A percentile compares a stretch with the other conserved stretches of the same genome.
Conservation (phyloP, 106 monocot genomes). For the Allium fistulosum region DNA sequence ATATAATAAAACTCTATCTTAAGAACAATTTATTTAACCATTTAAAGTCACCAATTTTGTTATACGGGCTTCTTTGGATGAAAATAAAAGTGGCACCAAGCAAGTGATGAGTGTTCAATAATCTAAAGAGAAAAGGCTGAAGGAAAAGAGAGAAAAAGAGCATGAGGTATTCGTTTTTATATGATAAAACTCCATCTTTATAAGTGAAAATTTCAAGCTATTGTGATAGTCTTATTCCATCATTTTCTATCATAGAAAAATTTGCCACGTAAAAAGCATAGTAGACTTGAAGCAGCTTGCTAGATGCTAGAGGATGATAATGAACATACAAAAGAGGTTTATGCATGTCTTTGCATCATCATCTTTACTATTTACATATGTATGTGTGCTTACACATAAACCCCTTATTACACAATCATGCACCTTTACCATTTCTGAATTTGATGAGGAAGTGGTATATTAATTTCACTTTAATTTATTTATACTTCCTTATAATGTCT, state of each 20-base stretch:
- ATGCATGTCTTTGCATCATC: background rate
- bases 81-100: conserved; percentile 26
- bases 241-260: conserved; percentile 50
- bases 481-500: too few relatives aligned
- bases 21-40: background rate
- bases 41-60: background rate
- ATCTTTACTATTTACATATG: too few relatives aligned
- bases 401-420: background rate
- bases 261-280: conserved; percentile 76
- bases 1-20: too few relatives aligned
- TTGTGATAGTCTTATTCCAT: too few relatives aligned
- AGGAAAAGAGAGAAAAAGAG: conserved; percentile 83
- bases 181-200: too few relatives aligned
- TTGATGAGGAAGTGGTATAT: background rate
- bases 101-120: conserved; percentile 69
- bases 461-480: background rate
- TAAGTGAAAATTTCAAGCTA: too few relatives aligned
- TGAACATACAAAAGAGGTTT: conserved; percentile 29
- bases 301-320: conserved; percentile 68
- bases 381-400: background rate
- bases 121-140: conserved; percentile 65
- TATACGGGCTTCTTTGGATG: conserved; percentile 34
- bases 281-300: conserved; percentile 75
- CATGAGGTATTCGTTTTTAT: conserved; percentile 47
- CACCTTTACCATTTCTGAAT: background rate